Percentiles rank a stretch among this genome's conserved stretches.
Conservation (phyloP, 1,139 yeast species). For the Kodamaea plutei region DNA sequence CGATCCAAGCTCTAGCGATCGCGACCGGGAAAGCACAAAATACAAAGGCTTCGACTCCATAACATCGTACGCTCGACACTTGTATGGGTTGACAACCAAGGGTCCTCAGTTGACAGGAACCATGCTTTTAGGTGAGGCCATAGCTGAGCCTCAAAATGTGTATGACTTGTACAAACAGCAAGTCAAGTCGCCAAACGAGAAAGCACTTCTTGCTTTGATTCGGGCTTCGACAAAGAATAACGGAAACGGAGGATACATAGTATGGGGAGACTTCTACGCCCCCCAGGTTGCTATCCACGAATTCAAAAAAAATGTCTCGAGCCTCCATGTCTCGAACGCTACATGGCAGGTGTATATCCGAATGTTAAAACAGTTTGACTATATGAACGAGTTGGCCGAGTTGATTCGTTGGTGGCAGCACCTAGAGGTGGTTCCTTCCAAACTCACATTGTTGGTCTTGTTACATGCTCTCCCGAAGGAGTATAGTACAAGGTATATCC, state of each 20-base stretch:
- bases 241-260: conserved; percentile 14
- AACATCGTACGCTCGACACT: conserved; percentile 22
- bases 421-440: conserved; percentile 44
- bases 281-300: conserved; percentile 61
- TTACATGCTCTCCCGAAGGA: conserved; percentile 39
- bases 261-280: conserved; percentile 52
- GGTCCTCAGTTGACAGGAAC: conserved; percentile 28
- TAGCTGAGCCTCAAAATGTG: conserved; percentile 9
- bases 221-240: conserved; percentile 28
- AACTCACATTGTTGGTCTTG: conserved; percentile 32
- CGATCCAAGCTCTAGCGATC: neutral
- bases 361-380: conserved; percentile 45
- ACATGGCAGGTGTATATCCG: conserved; percentile 52
- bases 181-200: conserved; percentile 29
- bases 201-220: conserved; percentile 42
- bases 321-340: conserved; percentile 24
- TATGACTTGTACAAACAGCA: conserved; percentile 15
- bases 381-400: conserved; percentile 46
- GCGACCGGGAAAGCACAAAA: neutral
- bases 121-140: conserved; percentile 46
- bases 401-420: conserved; percentile 58
- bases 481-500: conserved; percentile 36
- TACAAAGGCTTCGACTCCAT: conserved; percentile 13
- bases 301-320: conserved; percentile 36
- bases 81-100: conserved; percentile 14